Conservation (phyloP, 345 rosid genomes). For the Eucalyptus pauciflora region DNA sequence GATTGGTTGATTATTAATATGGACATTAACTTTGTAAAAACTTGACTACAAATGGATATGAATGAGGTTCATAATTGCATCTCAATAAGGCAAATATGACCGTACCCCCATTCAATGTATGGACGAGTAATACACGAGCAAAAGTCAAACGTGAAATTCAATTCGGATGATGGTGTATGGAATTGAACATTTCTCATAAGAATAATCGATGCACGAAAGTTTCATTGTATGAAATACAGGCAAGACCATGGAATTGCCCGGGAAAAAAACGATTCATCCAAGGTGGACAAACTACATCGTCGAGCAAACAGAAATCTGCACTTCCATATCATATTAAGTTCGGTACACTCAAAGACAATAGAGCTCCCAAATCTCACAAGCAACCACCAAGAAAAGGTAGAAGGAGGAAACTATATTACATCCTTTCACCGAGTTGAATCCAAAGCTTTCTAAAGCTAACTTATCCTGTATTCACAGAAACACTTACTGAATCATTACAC, state of each 20-base stretch:
- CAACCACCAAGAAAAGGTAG: neutral
- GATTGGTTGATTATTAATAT: neutral
- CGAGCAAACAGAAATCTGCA: neutral
- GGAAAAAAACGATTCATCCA: too few species aligned
- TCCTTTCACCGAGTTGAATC: neutral
- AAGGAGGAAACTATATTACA: neutral
- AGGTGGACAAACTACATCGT: neutral
- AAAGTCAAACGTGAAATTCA: neutral
- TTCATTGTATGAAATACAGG: neutral
- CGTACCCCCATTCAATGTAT: too few species aligned
- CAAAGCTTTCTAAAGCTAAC: neutral
- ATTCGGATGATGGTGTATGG: neutral
- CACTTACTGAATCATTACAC: neutral
- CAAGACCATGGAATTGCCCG: neutral
- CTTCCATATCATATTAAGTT: neutral
- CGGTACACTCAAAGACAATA: neutral
- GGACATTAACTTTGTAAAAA: neutral
- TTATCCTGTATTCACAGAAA: neutral
- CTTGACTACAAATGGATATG: neutral
- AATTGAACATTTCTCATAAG: neutral
- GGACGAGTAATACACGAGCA: neutral
- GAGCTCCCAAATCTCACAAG: neutral
- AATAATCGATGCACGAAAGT: neutral
- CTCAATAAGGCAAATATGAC: too few species aligned
- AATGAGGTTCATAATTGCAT: too few species aligned